Conservation (phyloP, 495 filamentous ascomycete genomes). For the Penicillium paxilli region DNA sequence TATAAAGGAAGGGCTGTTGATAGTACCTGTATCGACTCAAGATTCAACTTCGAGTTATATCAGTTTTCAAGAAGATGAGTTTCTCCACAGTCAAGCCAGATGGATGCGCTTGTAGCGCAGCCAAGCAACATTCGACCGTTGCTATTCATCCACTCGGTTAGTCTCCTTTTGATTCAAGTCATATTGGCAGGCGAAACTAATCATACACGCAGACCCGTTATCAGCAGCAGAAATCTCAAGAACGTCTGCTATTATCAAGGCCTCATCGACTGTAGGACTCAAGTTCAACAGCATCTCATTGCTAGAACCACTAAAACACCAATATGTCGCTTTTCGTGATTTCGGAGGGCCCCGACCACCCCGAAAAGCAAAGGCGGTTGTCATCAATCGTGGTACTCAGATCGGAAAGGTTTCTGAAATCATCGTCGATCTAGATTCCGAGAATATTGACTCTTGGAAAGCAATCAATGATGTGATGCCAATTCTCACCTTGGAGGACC, state of each 20-base stretch:
- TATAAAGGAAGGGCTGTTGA: no score
- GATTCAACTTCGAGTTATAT: no score
- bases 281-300: constrained; percentile 84
- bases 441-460: constrained; percentile 71
- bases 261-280: constrained; percentile 33
- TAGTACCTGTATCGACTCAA: no score
- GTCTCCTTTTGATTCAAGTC: background rate
- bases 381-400: constrained; percentile 25
- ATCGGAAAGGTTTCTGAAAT: constrained; percentile 75
- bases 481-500: constrained; percentile 84
- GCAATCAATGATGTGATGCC: constrained; percentile 73
- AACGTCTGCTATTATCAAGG: constrained; percentile 31
- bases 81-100: no score
- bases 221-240: background rate
- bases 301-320: constrained; percentile 75
- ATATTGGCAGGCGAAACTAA: background rate
- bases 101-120: background rate
- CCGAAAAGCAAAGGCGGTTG: constrained; percentile 34
- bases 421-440: constrained; percentile 69
- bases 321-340: constrained; percentile 73
- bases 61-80: no score
- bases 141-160: background rate
- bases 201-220: background rate
- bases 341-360: constrained; percentile 43
- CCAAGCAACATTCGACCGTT: background rate